Evolutionary conservation across 331 rosid genomes (phyloP).

Genomic region (Dryas integrifolia): DNA sequence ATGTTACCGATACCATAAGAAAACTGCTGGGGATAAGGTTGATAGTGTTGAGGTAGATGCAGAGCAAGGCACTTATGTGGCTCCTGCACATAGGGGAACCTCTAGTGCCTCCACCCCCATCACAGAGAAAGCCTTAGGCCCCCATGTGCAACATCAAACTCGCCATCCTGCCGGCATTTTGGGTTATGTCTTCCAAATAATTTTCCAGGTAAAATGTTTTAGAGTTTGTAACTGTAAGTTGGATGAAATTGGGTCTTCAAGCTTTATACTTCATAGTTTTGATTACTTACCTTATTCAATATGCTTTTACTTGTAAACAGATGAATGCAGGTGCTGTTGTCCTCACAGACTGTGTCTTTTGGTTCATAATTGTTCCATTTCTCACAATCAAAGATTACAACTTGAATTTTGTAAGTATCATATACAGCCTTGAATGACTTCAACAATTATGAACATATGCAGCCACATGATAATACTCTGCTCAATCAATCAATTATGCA

Average conservation of each 20-base stretch:
- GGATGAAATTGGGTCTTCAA: neutral
- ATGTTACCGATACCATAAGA: slow-evolving; percentile 77
- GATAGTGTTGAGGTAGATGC: slow-evolving; percentile 74
- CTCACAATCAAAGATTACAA: slow-evolving; percentile 83
- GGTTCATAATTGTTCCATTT: slow-evolving; percentile 91
- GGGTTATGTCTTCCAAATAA: slow-evolving; percentile 82
- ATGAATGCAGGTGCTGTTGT: slow-evolving; percentile 96
- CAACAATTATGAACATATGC: neutral
- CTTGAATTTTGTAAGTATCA: slow-evolving; percentile 73
- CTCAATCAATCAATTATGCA: neutral
- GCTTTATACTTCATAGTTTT: neutral
- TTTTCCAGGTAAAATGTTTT: slow-evolving; percentile 60
- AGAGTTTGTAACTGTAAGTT: neutral
- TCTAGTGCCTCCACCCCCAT: slow-evolving; percentile 23
- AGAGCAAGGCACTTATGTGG: slow-evolving; percentile 54
- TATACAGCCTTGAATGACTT: neutral
- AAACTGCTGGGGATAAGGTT: slow-evolving; percentile 78
- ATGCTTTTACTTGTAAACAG: slow-evolving; percentile 41
- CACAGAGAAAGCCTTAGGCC: slow-evolving; percentile 35
- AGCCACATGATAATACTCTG: neutral
- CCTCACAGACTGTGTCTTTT: slow-evolving; percentile 90
- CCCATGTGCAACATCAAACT: slow-evolving; percentile 27
- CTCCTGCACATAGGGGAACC: slow-evolving; percentile 28
- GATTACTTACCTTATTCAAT: slow-evolving; percentile 12
- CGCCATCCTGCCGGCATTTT: slow-evolving; percentile 67